phyloP scores from a whole-genome alignment of 2,329 filamentous ascomycete species.

The Pyrenophora teres region DNA sequence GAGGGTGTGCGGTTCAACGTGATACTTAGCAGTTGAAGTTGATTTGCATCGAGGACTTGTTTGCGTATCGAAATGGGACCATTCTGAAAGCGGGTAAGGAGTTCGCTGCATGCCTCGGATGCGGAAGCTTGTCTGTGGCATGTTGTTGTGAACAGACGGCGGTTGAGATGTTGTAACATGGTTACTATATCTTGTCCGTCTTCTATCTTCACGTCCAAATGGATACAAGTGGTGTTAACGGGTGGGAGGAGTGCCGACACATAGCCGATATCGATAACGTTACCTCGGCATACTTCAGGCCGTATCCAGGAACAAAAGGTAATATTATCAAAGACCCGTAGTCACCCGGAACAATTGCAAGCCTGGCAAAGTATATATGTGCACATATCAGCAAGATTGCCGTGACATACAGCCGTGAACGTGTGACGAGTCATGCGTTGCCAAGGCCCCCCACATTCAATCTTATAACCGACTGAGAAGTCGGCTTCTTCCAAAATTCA shows the following conservation, averaged over 20 bases:
- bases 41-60: conserved; percentile 41
- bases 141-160: conserved; percentile 28
- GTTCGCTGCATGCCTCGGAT: conserved; percentile 36
- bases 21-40: conserved; percentile 37
- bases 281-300: conserved; percentile 1
- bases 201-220: too few species aligned
- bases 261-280: conserved; percentile 30
- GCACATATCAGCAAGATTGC: background rate
- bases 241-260: background rate
- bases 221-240: background rate
- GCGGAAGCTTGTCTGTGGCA: conserved; percentile 27
- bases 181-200: too few species aligned
- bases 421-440: conserved; percentile 1
- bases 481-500: conserved; percentile 24
- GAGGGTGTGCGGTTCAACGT: conserved; percentile 35
- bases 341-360: background rate
- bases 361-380: too few species aligned
- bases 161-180: conserved; percentile 24
- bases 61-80: conserved; percentile 36
- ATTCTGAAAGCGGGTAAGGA: conserved; percentile 37
- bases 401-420: background rate
- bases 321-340: background rate
- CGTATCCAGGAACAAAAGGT: background rate
- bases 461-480: conserved; percentile 27
- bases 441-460: conserved; percentile 19